Evolutionary conservation across 2,329 filamentous ascomycete genomes (phyloP).

Genomic region (Epichloe scottii): DNA sequence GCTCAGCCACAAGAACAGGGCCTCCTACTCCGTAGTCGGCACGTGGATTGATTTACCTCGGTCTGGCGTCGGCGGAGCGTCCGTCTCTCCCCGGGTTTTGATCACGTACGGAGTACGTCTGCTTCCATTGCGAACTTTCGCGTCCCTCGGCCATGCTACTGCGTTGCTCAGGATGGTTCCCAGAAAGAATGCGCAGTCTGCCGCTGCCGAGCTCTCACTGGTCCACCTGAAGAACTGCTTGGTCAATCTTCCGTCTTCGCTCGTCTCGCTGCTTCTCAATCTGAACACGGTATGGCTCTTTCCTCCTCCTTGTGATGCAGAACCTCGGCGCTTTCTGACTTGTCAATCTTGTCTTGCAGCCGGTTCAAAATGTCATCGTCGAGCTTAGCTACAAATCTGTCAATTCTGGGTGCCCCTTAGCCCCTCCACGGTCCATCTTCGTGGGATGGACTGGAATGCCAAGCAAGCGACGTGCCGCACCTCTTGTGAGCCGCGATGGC

Average conservation of each 20-base stretch:
- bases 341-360: constrained; percentile 32
- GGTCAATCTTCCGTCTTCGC: constrained; percentile 75
- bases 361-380: constrained; percentile 91
- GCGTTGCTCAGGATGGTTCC: constrained; percentile 28
- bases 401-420: constrained; percentile 31
- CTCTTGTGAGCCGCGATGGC: constrained; percentile 63
- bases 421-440: constrained; percentile 59
- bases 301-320: background rate
- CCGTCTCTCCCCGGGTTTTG: background rate
- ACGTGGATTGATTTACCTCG: constrained; percentile 22
- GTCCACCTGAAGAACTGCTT: constrained; percentile 88
- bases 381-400: constrained; percentile 63
- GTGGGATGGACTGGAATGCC: constrained; percentile 97
- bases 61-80: background rate
- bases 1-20: background rate
- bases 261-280: constrained; percentile 77
- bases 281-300: constrained; percentile 65
- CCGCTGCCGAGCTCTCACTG: constrained; percentile 71
- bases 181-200: constrained; percentile 45
- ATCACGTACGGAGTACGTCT: too few relatives aligned
- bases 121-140: background rate
- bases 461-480: constrained; percentile 69
- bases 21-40: constrained; percentile 15
- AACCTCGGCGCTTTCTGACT: background rate
- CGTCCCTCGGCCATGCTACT: background rate